phyloP scores from a whole-genome alignment of 2,329 filamentous ascomycete species.

The Paramyrothecium roridum region DNA sequence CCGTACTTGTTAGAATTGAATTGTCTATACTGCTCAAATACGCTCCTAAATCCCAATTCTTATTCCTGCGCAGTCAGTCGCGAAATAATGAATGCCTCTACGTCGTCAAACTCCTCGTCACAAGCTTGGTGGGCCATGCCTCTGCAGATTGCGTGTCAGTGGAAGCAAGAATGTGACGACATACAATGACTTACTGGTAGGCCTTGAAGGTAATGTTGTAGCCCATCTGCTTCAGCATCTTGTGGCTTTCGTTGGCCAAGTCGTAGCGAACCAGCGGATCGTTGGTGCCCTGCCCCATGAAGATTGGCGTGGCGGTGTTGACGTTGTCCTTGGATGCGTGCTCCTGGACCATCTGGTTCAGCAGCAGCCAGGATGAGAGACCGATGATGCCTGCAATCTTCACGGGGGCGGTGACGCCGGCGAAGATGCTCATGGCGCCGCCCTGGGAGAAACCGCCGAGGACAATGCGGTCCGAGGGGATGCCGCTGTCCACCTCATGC shows the following conservation, averaged over 20 bases:
- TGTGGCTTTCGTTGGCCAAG: slow-evolving; percentile 9
- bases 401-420: slow-evolving; percentile 66
- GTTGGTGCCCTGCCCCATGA: slow-evolving; percentile 75
- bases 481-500: slow-evolving; percentile 74
- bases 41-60: too few species aligned
- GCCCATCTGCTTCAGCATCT: slow-evolving; percentile 35
- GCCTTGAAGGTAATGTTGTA: slow-evolving; percentile 72
- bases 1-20: too few species aligned
- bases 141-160: slow-evolving; percentile 32
- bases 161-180: not conserved
- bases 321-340: slow-evolving; percentile 31
- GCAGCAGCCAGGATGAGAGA: slow-evolving; percentile 76
- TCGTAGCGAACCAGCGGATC: slow-evolving; percentile 63
- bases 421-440: slow-evolving; percentile 78
- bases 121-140: slow-evolving; percentile 74
- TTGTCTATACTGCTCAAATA: too few species aligned
- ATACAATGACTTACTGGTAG: slow-evolving; percentile 57
- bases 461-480: slow-evolving; percentile 76
- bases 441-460: slow-evolving; percentile 83
- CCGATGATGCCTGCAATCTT: slow-evolving; percentile 83
- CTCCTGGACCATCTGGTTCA: slow-evolving; percentile 44
- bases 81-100: slow-evolving; percentile 58
- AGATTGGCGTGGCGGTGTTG: slow-evolving; percentile 69
- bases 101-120: slow-evolving; percentile 74
- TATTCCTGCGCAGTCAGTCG: slow-evolving; percentile 32